Percentiles rank a stretch among this genome's conserved stretches.
These are phyloP conservation scores for Melampsora larici-populina DNA, from an alignment of 1,284 basidiomycete genomes.

Conservation along the genomic window DNA sequence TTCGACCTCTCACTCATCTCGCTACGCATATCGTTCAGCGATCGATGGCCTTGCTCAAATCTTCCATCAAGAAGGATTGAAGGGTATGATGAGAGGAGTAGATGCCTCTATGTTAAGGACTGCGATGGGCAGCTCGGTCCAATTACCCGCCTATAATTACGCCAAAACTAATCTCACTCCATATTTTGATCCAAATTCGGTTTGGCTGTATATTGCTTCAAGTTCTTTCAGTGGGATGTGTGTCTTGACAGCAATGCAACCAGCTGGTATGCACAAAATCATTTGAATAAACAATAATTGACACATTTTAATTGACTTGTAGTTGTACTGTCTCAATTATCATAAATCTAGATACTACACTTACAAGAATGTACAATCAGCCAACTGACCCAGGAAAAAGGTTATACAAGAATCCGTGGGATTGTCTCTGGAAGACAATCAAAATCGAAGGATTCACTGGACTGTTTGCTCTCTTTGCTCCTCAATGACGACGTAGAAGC, in stretches of 20 bases:
- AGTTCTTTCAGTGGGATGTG: constrained; percentile 85
- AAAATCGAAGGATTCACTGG: constrained; percentile 83
- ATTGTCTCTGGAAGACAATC: constrained; percentile 93
- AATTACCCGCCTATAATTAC: constrained; percentile 92
- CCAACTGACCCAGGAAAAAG: constrained; percentile 64
- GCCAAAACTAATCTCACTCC: constrained; percentile 66
- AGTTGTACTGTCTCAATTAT: constrained; percentile 35
- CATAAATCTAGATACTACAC: constrained; percentile 69
- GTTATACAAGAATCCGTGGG: constrained; percentile 85
- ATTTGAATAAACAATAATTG: not conserved
- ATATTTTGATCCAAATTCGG: constrained; percentile 63
- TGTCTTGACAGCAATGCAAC: constrained; percentile 62
- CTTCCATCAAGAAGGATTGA: constrained; percentile 69
- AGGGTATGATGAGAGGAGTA: constrained; percentile 81
- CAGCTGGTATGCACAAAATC: constrained; percentile 51
- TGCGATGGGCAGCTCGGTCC: constrained; percentile 87
- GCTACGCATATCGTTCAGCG: constrained; percentile 82
- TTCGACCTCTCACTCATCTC: constrained; percentile 72
- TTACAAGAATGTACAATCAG: constrained; percentile 94
- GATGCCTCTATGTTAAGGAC: constrained; percentile 91
- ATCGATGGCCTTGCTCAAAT: constrained; percentile 78
- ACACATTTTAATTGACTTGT: not conserved
- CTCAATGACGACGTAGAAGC: not conserved
- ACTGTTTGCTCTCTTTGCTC: constrained; percentile 45
- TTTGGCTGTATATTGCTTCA: constrained; percentile 82